phyloP scores from a whole-genome alignment of 2,329 filamentous ascomycete species.

The Paecilomyces fulvus region DNA sequence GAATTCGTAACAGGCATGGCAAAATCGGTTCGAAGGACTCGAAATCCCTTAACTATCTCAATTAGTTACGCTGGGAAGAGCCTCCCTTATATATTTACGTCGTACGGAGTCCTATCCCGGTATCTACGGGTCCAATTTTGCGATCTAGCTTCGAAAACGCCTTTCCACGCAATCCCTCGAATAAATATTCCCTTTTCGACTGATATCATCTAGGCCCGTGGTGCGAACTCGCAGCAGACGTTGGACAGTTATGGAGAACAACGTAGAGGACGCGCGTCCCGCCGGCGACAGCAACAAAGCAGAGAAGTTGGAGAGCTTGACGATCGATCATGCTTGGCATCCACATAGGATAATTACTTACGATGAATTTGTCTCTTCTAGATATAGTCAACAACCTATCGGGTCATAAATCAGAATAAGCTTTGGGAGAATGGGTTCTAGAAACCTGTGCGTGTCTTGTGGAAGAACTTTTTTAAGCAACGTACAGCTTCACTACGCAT shows the following conservation, averaged over 20 bases:
- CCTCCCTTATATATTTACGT: background rate
- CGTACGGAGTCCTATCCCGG: background rate
- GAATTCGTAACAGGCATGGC: background rate
- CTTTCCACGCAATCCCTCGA: background rate
- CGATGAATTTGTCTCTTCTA: background rate
- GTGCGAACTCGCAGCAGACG: background rate
- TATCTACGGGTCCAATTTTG: background rate
- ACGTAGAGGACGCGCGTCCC: background rate
- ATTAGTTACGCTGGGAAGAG: background rate
- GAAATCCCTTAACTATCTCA: background rate
- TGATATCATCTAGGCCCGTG: background rate
- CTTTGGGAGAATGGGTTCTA: background rate
- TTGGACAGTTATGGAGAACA: background rate
- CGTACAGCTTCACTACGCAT: no score
- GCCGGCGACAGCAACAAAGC: background rate
- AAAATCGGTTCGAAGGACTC: background rate
- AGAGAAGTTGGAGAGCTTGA: background rate
- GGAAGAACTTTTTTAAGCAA: background rate
- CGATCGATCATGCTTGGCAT: background rate
- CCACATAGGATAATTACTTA: background rate
- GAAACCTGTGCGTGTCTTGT: background rate
- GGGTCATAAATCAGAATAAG: background rate
- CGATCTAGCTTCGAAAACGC: background rate
- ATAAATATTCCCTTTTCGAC: background rate
- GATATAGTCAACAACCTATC: background rate